Conservation (phyloP, 148 eudicot species). For the Talinum fruticosum region DNA sequence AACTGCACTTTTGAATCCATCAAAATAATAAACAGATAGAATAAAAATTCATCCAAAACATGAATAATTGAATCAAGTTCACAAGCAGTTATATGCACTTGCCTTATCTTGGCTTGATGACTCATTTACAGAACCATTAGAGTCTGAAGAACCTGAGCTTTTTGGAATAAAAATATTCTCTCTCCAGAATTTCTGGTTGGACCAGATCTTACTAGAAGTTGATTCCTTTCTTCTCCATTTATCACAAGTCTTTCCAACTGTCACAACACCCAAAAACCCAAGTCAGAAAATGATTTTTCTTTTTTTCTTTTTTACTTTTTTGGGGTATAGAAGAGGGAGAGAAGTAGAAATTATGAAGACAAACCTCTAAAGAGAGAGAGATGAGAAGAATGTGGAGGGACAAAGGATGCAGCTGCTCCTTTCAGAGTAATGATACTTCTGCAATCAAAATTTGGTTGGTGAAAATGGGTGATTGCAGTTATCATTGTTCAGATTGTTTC, state of each 20-base stretch:
- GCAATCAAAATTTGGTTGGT: slow-evolving; percentile 5
- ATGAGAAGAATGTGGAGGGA: slow-evolving; percentile 2
- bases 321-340: not conserved
- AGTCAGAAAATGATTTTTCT: not conserved
- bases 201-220: not conserved
- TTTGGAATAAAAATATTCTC: slow-evolving; percentile 27
- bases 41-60: not conserved
- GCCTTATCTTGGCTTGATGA: slow-evolving; percentile 44
- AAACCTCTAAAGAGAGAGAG: slow-evolving; percentile 21
- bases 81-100: slow-evolving; percentile 16
- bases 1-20: not conserved
- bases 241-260: slow-evolving; percentile 17
- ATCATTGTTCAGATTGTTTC: slow-evolving; percentile 12
- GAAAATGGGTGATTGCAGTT: slow-evolving; percentile 21
- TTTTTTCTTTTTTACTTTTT: no score
- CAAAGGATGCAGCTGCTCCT: not conserved
- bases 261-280: not conserved
- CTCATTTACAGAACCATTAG: slow-evolving; percentile 35
- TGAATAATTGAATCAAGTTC: not conserved
- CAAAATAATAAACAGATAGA: not conserved
- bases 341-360: not conserved
- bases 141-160: slow-evolving; percentile 39
- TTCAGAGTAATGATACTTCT: not conserved
- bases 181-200: slow-evolving; percentile 19
- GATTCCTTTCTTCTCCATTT: slow-evolving; percentile 13